Conservation (phyloP, 768 basidiomycete genomes). For the Cubamyces lactineus region DNA sequence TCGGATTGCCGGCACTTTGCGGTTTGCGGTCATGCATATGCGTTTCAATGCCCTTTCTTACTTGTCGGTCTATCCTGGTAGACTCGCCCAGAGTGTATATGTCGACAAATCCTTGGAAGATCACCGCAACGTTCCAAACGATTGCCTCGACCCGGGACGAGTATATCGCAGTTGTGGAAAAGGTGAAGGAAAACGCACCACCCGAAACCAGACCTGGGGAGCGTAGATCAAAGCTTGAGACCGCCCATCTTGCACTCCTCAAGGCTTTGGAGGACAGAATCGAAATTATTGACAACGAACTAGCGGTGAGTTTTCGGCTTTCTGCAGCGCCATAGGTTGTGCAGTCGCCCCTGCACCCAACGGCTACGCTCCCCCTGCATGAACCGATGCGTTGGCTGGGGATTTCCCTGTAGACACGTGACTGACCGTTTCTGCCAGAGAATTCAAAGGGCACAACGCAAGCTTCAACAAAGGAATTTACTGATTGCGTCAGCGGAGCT, state of each 20-base stretch:
- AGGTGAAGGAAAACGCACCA: conserved; percentile 56
- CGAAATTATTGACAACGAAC: conserved; percentile 67
- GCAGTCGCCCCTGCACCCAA: neutral
- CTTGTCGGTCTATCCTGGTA: conserved; percentile 41
- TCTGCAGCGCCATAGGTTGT: neutral
- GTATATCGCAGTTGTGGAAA: conserved; percentile 65
- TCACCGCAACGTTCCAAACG: conserved; percentile 73
- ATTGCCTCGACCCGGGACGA: conserved; percentile 74
- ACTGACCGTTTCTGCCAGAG: conserved; percentile 50
- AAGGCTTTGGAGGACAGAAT: conserved; percentile 64
- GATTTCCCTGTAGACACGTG: conserved; percentile 23
- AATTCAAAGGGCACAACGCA: conserved; percentile 68
- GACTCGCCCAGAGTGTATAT: conserved; percentile 85
- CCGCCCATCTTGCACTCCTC: conserved; percentile 64
- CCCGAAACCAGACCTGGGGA: conserved; percentile 47
- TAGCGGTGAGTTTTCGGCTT: conserved; percentile 57
- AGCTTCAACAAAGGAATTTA: conserved; percentile 66
- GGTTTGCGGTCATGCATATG: conserved; percentile 35
- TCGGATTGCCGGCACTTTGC: conserved; percentile 44
- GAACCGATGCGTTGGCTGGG: conserved; percentile 5
- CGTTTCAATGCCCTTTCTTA: conserved; percentile 13
- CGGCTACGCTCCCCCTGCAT: neutral
- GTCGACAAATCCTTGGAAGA: conserved; percentile 92
- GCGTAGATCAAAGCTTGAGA: conserved; percentile 60
- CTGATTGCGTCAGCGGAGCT: conserved; percentile 76